Evolutionary conservation across 495 filamentous ascomycete species (phyloP).

Genomic region (Penicillium coffeae): DNA sequence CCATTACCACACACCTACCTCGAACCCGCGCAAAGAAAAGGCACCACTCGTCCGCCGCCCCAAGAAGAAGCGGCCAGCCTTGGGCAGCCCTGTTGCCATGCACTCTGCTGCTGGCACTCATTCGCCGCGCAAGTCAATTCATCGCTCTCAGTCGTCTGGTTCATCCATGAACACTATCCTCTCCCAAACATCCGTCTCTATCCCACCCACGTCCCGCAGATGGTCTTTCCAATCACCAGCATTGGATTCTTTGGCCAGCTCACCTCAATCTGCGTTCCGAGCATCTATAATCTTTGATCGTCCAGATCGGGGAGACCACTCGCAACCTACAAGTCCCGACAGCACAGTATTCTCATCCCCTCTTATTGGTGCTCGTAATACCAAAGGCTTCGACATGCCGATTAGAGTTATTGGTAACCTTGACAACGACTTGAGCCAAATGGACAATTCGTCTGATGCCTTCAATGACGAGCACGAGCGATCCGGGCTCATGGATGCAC

Average conservation of each 20-base stretch:
- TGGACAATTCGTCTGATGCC: slow-evolving; percentile 7
- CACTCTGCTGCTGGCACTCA: slow-evolving; percentile 49
- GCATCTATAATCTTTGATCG: slow-evolving; percentile 77
- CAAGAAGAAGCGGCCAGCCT: slow-evolving; percentile 63
- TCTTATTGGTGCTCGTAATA: slow-evolving; percentile 37
- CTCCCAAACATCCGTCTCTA: slow-evolving; percentile 60
- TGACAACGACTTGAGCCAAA: slow-evolving; percentile 14
- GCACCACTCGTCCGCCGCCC: slow-evolving; percentile 48
- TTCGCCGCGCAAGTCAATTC: slow-evolving; percentile 38
- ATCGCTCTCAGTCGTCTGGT: slow-evolving; percentile 39
- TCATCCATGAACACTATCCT: slow-evolving; percentile 55
- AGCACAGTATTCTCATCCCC: slow-evolving; percentile 56
- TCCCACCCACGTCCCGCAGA: slow-evolving; percentile 49
- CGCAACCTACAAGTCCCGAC: slow-evolving; percentile 71
- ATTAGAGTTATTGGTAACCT: slow-evolving; percentile 38
- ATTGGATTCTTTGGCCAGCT: slow-evolving; percentile 72
- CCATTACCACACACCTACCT: slow-evolving; percentile 72
- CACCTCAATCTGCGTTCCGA: slow-evolving; percentile 69
- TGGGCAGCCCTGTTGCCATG: slow-evolving; percentile 54
- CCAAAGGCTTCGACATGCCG: slow-evolving; percentile 53
- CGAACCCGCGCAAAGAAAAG: slow-evolving; percentile 48
- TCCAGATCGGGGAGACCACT: slow-evolving; percentile 53
- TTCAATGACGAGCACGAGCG: slow-evolving; percentile 24
- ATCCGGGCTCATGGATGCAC: slow-evolving; percentile 5
- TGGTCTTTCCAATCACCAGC: slow-evolving; percentile 69